These are phyloP conservation scores for Penicillium verrucosum DNA, from an alignment of 2,329 filamentous ascomycete species.

Conservation along the genomic window DNA sequence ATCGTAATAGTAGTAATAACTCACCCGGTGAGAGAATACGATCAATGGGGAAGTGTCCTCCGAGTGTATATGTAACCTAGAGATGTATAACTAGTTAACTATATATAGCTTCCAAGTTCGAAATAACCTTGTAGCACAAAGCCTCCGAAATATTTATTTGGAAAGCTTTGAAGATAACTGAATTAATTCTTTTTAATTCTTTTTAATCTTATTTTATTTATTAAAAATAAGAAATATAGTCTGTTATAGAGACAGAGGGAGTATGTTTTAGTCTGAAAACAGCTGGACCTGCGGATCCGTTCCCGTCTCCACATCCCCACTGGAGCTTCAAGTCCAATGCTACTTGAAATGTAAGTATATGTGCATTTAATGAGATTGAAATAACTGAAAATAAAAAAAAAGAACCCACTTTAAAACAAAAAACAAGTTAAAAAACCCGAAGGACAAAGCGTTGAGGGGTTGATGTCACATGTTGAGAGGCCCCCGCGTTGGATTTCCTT, in stretches of 20 bases:
- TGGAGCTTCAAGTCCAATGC: background rate
- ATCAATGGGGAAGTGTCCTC: background rate
- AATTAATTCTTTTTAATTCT: background rate
- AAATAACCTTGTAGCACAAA: background rate
- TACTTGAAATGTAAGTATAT: background rate
- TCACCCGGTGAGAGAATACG: background rate
- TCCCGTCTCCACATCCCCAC: conserved; percentile 9
- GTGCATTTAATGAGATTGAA: background rate
- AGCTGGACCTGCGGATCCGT: conserved; percentile 5
- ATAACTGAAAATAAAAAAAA: background rate
- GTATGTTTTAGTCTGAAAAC: background rate
- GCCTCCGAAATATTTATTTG: background rate
- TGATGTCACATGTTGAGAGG: conserved; percentile 17
- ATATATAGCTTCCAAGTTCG: background rate
- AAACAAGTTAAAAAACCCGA: background rate
- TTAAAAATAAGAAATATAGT: background rate
- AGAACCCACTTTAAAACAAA: background rate
- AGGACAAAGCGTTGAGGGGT: conserved; percentile 14
- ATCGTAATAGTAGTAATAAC: background rate
- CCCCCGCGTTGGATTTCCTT: conserved; percentile 9
- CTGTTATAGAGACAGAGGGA: too few species aligned
- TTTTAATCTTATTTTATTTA: too few species aligned
- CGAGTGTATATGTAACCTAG: background rate
- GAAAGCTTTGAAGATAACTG: background rate
- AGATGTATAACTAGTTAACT: too few species aligned